Conservation (phyloP, 2,329 filamentous ascomycete species). For the Blastomyces percursus region DNA sequence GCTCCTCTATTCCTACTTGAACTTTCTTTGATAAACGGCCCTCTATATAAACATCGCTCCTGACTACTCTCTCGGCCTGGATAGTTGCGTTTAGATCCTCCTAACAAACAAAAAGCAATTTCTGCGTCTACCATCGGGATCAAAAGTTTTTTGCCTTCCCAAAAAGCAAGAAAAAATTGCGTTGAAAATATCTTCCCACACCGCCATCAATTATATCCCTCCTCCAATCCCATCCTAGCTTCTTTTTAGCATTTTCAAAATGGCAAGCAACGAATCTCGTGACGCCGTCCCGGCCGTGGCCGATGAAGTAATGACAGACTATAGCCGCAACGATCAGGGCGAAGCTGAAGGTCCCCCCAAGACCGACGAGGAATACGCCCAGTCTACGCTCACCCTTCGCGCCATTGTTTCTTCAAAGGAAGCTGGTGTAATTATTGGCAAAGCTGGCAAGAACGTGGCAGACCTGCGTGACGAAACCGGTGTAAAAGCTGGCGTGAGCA, state of each 20-base stretch:
- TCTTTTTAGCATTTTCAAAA: slow-evolving; percentile 24
- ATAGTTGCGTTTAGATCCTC: slow-evolving; percentile 2
- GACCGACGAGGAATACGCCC: slow-evolving; percentile 93
- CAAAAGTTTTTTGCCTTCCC: not conserved
- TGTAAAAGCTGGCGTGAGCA: slow-evolving; percentile 96
- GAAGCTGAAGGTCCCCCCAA: slow-evolving; percentile 73
- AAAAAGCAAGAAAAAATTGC: not conserved
- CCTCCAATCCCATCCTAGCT: not conserved
- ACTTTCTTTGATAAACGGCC: not conserved
- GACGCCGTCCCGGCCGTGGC: slow-evolving; percentile 45
- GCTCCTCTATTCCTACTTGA: not conserved
- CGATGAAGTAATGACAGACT: slow-evolving; percentile 51
- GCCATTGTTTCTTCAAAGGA: slow-evolving; percentile 99
- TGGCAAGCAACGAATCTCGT: slow-evolving; percentile 51
- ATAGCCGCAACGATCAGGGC: slow-evolving; percentile 52
- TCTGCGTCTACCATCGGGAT: not conserved
- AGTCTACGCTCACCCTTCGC: slow-evolving; percentile 82
- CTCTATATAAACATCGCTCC: not conserved
- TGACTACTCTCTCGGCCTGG: not conserved
- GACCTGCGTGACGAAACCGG: slow-evolving; percentile 95
- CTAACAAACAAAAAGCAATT: slow-evolving; percentile 4
- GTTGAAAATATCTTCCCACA: not conserved
- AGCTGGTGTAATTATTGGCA: slow-evolving; percentile 97
- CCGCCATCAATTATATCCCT: slow-evolving; percentile 1
- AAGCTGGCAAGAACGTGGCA: slow-evolving; percentile 95